Base-by-base conservation (phyloP, 2,329 filamentous ascomycete species). In the Cladobotryum mycophilum region DNA sequence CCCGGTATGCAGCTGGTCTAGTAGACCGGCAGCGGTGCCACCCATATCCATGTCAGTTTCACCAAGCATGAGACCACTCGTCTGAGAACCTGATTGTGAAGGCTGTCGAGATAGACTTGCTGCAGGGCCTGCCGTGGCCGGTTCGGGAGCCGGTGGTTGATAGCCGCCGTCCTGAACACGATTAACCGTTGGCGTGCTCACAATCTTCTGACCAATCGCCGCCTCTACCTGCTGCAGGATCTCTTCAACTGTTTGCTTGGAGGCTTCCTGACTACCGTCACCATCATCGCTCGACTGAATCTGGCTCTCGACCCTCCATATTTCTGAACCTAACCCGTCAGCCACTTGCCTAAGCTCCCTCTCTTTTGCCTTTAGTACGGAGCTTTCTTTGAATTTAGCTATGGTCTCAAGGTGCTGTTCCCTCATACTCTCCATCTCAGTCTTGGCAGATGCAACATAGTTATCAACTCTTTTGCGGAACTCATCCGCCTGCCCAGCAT, bases 351-450 rank as follows among this genome's bases (percentile, higher is more conserved):
- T 82, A 49, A 97, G 73, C 53, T 88, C 82, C 59, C 85, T 80
- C 68, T 96, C 92, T 1, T 89, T 86, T 51, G 81, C 76, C 59
- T 82, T 84, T 45, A 95, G 75, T 0, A 83, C 69, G 7, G 86
- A 85, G 48, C 82, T 84, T 49, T 81, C 80, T 65, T 85, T 85
- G 59, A 96, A 80, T 56, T 84, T 85, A 20, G 83, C 81, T 71
- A 97, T 79, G 51, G 84, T 80, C 61, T 82, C 82, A 3, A 82
- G 84, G 66, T 99, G 92, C 25, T 86, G 81, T 34, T 80, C 80
- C 67, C 89, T 89, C 80, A 97, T 84, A 58, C 82, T 84, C 59
- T 91, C 86, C 49, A 97, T 89, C 61, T 97, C 91, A 1, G 81
- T 81, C 54, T 88, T 82, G 46, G 88, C 86, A 25, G 86, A 80